Evolutionary conservation across 768 basidiomycete genomes (phyloP).

Genomic region (Russula griseocarnosa): DNA sequence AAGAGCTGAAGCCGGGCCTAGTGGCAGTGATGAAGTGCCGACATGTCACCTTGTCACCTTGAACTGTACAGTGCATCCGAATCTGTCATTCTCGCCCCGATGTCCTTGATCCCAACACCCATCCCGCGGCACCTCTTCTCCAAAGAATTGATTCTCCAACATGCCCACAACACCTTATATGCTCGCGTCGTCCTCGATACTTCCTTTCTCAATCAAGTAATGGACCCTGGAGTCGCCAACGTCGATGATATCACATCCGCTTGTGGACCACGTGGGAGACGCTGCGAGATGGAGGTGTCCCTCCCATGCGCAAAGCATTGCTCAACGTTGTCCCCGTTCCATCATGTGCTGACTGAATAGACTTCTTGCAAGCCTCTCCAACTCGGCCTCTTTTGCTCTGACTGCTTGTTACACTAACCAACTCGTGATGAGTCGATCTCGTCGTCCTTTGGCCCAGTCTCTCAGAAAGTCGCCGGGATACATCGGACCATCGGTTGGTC

Average conservation of each 20-base stretch:
- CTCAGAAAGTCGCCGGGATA: conserved; percentile 59
- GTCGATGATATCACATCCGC: conserved; percentile 85
- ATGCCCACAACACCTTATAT: conserved; percentile 80
- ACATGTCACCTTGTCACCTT: no score
- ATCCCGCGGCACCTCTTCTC: conserved; percentile 72
- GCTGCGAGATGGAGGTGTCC: conserved; percentile 59
- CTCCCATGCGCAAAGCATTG: conserved; percentile 44
- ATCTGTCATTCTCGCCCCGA: conserved; percentile 85
- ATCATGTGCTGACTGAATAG: conserved; percentile 28
- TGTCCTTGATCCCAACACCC: conserved; percentile 84
- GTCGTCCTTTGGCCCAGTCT: conserved; percentile 79
- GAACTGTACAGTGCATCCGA: no score
- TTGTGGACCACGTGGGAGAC: conserved; percentile 85
- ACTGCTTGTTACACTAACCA: conserved; percentile 79
- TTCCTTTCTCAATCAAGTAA: conserved; percentile 74
- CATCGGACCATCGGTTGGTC: conserved; percentile 60
- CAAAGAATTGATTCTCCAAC: conserved; percentile 63
- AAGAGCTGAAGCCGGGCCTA: no score
- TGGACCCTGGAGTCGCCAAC: conserved; percentile 77
- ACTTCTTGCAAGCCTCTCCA: conserved; percentile 58
- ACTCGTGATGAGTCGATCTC: conserved; percentile 36
- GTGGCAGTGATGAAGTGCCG: no score
- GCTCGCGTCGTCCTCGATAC: conserved; percentile 75
- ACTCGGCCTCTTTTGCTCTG: conserved; percentile 89
- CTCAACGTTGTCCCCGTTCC: background rate